Conservation (phyloP, 2,329 filamentous ascomycete species). For the Fusarium odoratissimum region DNA sequence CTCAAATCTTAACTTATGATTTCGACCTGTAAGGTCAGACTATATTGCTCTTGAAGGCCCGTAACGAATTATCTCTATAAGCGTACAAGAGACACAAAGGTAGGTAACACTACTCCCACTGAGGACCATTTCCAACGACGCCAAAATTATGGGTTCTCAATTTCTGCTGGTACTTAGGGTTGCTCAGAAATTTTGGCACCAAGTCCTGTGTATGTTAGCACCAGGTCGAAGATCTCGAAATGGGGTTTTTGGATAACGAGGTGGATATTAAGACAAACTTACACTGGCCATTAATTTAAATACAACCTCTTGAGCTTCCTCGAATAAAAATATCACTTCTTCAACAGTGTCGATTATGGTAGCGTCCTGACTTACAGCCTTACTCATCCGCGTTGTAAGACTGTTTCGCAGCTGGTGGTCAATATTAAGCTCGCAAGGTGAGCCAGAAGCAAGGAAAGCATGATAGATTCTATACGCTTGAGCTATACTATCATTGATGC, state of each 20-base stretch:
- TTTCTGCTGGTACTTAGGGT: conserved; percentile 73
- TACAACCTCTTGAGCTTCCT: conserved; percentile 93
- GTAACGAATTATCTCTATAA: neutral
- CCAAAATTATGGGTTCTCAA: conserved; percentile 74
- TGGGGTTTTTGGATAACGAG: neutral
- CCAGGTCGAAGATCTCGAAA: conserved; percentile 3
- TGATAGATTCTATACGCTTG: conserved; percentile 98
- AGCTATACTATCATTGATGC: conserved; percentile 93
- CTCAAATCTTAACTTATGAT: neutral
- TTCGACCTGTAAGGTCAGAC: neutral
- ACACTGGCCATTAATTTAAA: conserved; percentile 99
- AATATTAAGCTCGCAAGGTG: conserved; percentile 96
- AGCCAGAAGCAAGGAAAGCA: conserved; percentile 93
- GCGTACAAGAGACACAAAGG: neutral
- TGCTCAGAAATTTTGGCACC: conserved; percentile 77
- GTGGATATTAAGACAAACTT: conserved; percentile 59
- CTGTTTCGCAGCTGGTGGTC: conserved; percentile 95
- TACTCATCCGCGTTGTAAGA: conserved; percentile 96
- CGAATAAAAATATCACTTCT: conserved; percentile 90
- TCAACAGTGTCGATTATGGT: conserved; percentile 92
- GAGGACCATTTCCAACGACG: conserved; percentile 55
- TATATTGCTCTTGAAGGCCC: neutral
- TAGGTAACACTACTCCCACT: conserved; percentile 49
- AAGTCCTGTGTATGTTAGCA: conserved; percentile 67
- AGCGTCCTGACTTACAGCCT: conserved; percentile 91